Evolutionary conservation across 1,139 yeast species (phyloP).

Genomic region (Yamadazyma spencermartinsiae): DNA sequence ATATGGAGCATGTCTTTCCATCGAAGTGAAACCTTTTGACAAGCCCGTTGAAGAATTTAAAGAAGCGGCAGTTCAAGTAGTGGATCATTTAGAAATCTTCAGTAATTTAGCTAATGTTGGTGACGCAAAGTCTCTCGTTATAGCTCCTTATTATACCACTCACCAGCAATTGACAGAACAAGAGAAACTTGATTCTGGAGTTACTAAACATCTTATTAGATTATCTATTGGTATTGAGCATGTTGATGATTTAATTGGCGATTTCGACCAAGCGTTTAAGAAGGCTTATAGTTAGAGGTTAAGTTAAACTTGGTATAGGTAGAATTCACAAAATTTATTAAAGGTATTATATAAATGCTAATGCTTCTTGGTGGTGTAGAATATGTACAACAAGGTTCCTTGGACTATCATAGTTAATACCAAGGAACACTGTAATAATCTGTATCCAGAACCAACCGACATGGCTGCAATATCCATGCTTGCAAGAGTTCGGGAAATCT

Average conservation of each 20-base stretch:
- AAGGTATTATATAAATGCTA: neutral
- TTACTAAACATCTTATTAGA: constrained; percentile 82
- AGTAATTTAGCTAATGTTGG: constrained; percentile 96
- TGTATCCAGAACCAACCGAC: constrained; percentile 14
- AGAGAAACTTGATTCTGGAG: constrained; percentile 82
- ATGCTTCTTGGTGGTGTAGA: neutral
- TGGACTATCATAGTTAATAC: constrained; percentile 11
- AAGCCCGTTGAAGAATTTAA: constrained; percentile 56
- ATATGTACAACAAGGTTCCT: constrained; percentile 8
- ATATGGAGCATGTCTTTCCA: constrained; percentile 84
- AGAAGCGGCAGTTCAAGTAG: constrained; percentile 79
- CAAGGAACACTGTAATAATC: constrained; percentile 9
- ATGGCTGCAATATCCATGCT: constrained; percentile 15
- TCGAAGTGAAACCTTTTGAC: constrained; percentile 75
- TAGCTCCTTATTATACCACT: constrained; percentile 94
- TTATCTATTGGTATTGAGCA: constrained; percentile 87
- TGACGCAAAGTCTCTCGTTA: constrained; percentile 90
- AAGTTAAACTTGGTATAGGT: neutral
- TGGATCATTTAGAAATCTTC: constrained; percentile 78
- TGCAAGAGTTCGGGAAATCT: constrained; percentile 9
- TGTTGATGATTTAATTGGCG: constrained; percentile 85
- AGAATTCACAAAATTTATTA: neutral
- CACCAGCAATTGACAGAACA: constrained; percentile 86
- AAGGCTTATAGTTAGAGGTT: constrained; percentile 36
- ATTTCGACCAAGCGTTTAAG: constrained; percentile 79